These are phyloP conservation scores for Phaffia tasmanica DNA, from an alignment of 768 basidiomycete species.

Conservation along the genomic window DNA sequence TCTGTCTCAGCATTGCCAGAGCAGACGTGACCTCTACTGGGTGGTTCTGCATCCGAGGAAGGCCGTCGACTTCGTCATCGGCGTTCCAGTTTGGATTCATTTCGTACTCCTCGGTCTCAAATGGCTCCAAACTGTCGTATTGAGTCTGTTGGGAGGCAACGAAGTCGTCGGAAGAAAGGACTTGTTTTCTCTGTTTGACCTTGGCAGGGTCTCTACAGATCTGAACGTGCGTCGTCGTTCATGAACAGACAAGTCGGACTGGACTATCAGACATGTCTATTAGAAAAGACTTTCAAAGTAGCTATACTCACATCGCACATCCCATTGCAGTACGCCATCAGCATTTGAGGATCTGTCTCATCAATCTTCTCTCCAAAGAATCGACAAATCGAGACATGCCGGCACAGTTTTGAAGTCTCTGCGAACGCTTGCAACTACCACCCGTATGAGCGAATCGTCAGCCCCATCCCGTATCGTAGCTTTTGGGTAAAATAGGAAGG, in stretches of 20 bases:
- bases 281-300: not conserved
- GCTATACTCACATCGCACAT: conserved; percentile 65
- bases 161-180: conserved; percentile 18
- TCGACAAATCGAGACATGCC: conserved; percentile 56
- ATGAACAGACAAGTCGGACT: not conserved
- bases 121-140: not conserved
- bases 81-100: conserved; percentile 7
- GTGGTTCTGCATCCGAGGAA: not conserved
- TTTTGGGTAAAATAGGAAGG: too few relatives aligned
- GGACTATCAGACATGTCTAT: not conserved
- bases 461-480: too few relatives aligned
- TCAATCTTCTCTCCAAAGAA: conserved; percentile 68
- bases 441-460: not conserved
- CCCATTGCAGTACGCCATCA: conserved; percentile 51
- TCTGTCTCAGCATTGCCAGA: not conserved
- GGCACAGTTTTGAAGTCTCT: conserved; percentile 32
- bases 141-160: conserved; percentile 20
- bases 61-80: not conserved
- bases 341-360: conserved; percentile 41
- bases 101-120: too few relatives aligned
- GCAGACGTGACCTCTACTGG: not conserved
- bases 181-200: conserved; percentile 36
- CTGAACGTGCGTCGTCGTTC: conserved; percentile 38
- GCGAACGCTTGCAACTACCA: conserved; percentile 32
- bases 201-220: conserved; percentile 70